A percentile compares a stretch with the other conserved stretches of the same genome.
These are phyloP conservation scores for Suillus bovinus DNA, from an alignment of 768 basidiomycete species.

Conservation along the genomic window DNA sequence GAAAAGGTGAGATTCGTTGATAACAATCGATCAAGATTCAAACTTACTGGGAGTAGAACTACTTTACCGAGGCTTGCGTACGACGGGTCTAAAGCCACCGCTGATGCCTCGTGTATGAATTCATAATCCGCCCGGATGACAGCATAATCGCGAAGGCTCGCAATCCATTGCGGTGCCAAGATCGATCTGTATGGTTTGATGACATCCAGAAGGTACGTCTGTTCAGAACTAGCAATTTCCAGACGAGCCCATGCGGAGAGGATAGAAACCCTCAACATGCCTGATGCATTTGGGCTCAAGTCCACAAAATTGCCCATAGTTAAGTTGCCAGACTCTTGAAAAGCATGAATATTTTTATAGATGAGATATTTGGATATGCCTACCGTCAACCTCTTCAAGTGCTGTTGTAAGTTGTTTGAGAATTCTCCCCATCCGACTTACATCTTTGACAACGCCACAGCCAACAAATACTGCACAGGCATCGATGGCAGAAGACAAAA, in stretches of 20 bases:
- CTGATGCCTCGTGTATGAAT: conserved; percentile 71
- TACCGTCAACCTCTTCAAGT: conserved; percentile 89
- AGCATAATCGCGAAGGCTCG: conserved; percentile 88
- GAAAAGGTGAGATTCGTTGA: conserved; percentile 10
- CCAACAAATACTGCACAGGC: conserved; percentile 96
- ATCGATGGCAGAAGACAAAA: conserved; percentile 87
- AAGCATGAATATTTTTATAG: conserved; percentile 8
- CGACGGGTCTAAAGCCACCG: conserved; percentile 75
- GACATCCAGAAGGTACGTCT: conserved; percentile 77
- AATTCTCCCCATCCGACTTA: conserved; percentile 90
- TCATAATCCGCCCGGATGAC: conserved; percentile 89
- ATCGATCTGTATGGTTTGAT: conserved; percentile 76
- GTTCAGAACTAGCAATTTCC: conserved; percentile 71
- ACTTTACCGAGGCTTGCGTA: conserved; percentile 90
- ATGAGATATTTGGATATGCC: conserved; percentile 13
- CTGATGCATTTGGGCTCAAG: conserved; percentile 90
- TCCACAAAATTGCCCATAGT: conserved; percentile 86
- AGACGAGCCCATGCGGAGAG: conserved; percentile 96
- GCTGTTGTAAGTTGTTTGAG: conserved; percentile 85
- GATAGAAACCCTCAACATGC: conserved; percentile 91
- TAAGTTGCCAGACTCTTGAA: conserved; percentile 75
- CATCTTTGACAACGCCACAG: conserved; percentile 90
- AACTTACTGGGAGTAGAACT: conserved; percentile 83
- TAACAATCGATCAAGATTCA: not conserved
- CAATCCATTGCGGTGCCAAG: conserved; percentile 85